Evolutionary conservation across 805 yeast species (phyloP), one percentile per base, ranked within the genome.

Genomic region (Debaryomyces hansenii): DNA sequence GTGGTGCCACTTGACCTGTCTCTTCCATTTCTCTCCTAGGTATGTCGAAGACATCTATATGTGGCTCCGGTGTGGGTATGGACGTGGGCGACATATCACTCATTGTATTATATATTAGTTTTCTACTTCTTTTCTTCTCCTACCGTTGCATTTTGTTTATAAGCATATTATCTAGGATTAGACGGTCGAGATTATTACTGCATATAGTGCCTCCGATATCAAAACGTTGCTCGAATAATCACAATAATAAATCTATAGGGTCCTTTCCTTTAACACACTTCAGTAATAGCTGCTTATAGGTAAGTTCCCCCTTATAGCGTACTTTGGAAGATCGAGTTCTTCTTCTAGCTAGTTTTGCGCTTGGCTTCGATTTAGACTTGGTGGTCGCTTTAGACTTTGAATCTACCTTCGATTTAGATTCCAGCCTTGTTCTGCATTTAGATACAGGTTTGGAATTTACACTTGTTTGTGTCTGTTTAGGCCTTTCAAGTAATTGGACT

Each of bases 241-340:
- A 35, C 12, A 18, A 24, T 15, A 55, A 31, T 7, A 55, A 46
- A 31, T 53, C 47, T 5, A 55, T 49, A 8, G 58, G 57, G 33
- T 55, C 58, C 32, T 37, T 44, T 8, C 55, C 54, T 18, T 27
- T 42, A 14, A 33, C 28, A 32, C 52, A 50, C 14, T 41, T 33
- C 10, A 31, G 16, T 20, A 48, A 33, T 20, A 52, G 29, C 15
- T 43, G 44, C 16, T 27, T 43, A 32, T 49, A 41, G 4, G 51
- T 39, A 12, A 49, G 40, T 4, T 27, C 38, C 3, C 14, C 9
- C 20, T 31, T 41, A 6, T n/a, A 10, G 16, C 14, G 24, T 20
- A 18, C 12, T 37, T 28, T 15, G 2, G 24, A 28, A n/a, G 39
- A 1, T 18, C 29, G 20, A 8, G 18, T 28, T 42, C 45, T 20